Conservation (phyloP, 2,329 filamentous ascomycete genomes). For the Aspergillus ruber region DNA sequence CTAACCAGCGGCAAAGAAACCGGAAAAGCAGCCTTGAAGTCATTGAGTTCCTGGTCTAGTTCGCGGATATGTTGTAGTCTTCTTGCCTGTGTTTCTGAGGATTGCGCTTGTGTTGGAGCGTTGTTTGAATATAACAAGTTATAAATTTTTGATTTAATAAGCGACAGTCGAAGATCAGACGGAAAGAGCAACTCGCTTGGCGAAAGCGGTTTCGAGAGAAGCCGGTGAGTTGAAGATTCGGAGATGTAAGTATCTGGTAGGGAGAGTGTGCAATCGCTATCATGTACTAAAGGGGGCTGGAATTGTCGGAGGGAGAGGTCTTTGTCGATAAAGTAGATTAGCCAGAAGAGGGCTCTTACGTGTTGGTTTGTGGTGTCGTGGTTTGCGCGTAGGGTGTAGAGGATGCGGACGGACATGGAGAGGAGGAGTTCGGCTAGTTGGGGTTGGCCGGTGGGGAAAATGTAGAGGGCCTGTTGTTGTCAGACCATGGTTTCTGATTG, state of each 20-base stretch:
- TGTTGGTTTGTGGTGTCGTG: conserved; percentile 4
- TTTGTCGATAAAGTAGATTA: conserved; percentile 17
- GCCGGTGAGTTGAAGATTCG: conserved; percentile 14
- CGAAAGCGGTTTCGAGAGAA: conserved; percentile 15
- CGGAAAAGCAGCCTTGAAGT: conserved; percentile 13
- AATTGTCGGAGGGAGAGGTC: conserved; percentile 16
- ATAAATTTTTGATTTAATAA: conserved; percentile 20
- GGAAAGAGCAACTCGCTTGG: conserved; percentile 17
- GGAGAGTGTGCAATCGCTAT: conserved; percentile 17
- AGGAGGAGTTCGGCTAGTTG: conserved; percentile 14
- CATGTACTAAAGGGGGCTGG: conserved; percentile 16
- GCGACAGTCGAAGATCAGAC: conserved; percentile 16
- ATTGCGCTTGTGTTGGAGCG: conserved; percentile 4
- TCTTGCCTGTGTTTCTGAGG: conserved; percentile 7
- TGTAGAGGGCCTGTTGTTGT: conserved; percentile 9
- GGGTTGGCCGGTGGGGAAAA: conserved; percentile 16
- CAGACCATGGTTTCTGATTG: background rate
- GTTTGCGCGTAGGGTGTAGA: conserved; percentile 14
- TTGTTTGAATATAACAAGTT: conserved; percentile 13
- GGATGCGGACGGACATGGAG: conserved; percentile 15
- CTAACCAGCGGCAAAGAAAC: conserved; percentile 12
- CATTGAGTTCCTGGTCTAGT: conserved; percentile 16
- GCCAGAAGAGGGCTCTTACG: conserved; percentile 19
- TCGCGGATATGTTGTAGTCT: conserved; percentile 18
- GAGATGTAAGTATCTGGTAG: conserved; percentile 14